Percentiles rank a stretch among this genome's conserved stretches.
Evolutionary conservation across 352 stramenopile genomes (phyloP).

Genomic region (Elongisporangium prolatum): DNA sequence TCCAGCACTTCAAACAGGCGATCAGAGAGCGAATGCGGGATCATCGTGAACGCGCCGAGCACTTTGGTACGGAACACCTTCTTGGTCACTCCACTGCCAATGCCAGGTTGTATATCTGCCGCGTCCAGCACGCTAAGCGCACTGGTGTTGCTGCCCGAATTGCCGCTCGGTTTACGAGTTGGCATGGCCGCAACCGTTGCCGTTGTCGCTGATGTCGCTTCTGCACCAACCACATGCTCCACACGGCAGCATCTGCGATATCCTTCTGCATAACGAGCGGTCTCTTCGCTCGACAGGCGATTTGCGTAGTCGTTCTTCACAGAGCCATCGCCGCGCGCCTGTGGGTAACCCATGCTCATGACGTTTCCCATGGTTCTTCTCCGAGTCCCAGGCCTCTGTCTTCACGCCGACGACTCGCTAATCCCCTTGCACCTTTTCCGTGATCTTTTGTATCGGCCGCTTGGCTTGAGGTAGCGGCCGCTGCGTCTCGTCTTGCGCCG

Average conservation of each 20-base stretch:
- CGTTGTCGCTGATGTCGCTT: not conserved
- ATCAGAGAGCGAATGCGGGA: constrained; percentile 78
- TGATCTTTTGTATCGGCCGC: not conserved
- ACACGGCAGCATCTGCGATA: constrained; percentile 68
- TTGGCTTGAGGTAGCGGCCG: not conserved
- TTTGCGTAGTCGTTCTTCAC: constrained; percentile 40
- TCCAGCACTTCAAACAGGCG: constrained; percentile 84
- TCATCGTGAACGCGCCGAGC: constrained; percentile 69
- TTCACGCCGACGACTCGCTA: not conserved
- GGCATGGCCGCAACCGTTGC: not conserved
- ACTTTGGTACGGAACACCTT: constrained; percentile 81
- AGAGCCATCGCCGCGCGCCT: constrained; percentile 10
- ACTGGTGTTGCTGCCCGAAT: constrained; percentile 1
- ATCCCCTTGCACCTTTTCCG: not conserved
- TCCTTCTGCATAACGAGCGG: constrained; percentile 69
- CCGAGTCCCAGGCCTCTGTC: not conserved
- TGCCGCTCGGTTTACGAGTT: not conserved
- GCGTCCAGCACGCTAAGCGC: not conserved
- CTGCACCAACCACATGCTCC: constrained; percentile 14
- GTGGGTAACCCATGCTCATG: constrained; percentile 43
- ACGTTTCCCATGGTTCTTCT: constrained; percentile 55
- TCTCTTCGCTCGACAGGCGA: constrained; percentile 45
- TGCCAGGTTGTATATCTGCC: not conserved
- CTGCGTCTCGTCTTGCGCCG: no score
- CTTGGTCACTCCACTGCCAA: constrained; percentile 37